Evolutionary conservation across 345 rosid genomes (phyloP), one percentile per base, ranked within the genome.

Genomic region (Theobroma cacao): DNA sequence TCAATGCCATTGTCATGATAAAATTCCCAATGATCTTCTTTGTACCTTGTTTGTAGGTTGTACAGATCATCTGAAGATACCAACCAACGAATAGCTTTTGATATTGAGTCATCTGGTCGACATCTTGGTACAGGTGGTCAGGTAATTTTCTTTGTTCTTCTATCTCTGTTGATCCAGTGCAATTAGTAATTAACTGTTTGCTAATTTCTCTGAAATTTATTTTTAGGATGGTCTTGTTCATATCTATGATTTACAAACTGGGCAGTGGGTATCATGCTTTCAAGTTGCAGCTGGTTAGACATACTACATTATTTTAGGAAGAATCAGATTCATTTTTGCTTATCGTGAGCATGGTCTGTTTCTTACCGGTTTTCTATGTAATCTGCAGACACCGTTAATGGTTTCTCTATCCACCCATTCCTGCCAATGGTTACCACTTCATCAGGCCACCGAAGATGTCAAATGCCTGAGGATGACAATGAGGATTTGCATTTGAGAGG

Each of bases 51-150:
- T 30, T 62, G 74, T 78, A 95, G 98, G 90, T 79, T 96, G 58
- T 96, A 94, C 82, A 87, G 99, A 85, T 95, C 93, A 76, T 72
- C 95, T 10, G 97, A 89, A 75, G 81, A 85, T 77, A 94, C 99
- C 73, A 96, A 94, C 88, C 99, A 96, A 81, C 91, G 98, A 36
- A 91, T 96, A 78, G 84, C 80, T 64, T 96, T 96, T 86, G 99
- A 96, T 82, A 85, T 93, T 75, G 99, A 94, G 61, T 90, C 95
- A 53, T 76, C 67, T 75, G 97, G 99, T 41, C 86, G 89, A 73
- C 84, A 94, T 88, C 97, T 96, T 47, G 98, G 88, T 52, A 92
- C 98, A 0, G 99, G 99, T 69, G 99, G 99, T 77, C 91, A 96
- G 98, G 98, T 95, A 82, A 64, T 64, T 82, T 68, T 45, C 69